These are phyloP conservation scores for Penicillium sp. DNA, from an alignment of 2,329 filamentous ascomycete genomes.

Conservation along the genomic window DNA sequence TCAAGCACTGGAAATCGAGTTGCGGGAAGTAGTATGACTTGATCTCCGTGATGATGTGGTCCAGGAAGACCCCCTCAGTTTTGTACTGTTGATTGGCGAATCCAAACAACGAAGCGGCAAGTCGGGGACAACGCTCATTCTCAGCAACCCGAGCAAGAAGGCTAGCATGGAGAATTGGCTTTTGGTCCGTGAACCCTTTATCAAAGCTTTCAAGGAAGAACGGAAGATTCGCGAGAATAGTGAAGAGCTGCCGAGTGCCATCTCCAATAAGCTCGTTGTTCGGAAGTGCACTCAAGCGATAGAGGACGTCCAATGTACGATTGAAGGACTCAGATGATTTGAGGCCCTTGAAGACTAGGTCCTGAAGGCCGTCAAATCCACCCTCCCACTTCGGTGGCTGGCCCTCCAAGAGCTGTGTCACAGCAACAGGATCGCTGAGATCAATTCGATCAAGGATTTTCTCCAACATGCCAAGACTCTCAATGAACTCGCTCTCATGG, in stretches of 20 bases:
- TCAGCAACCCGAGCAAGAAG: slow-evolving; percentile 73
- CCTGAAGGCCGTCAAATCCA: slow-evolving; percentile 80
- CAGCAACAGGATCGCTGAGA: slow-evolving; percentile 68
- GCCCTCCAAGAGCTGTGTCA: slow-evolving; percentile 72
- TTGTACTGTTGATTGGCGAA: slow-evolving; percentile 70
- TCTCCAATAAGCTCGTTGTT: slow-evolving; percentile 80
- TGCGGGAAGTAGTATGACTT: slow-evolving; percentile 77
- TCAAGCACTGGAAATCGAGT: slow-evolving; percentile 80
- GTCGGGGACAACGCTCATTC: slow-evolving; percentile 65
- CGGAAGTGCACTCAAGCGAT: slow-evolving; percentile 76
- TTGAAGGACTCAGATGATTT: slow-evolving; percentile 83
- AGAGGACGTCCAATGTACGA: slow-evolving; percentile 73
- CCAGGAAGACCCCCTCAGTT: slow-evolving; percentile 73
- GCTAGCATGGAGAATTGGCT: slow-evolving; percentile 65
- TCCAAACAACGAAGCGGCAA: slow-evolving; percentile 69
- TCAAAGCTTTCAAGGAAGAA: slow-evolving; percentile 81
- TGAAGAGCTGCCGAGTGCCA: slow-evolving; percentile 78
- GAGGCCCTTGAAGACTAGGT: slow-evolving; percentile 85
- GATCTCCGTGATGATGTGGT: slow-evolving; percentile 72
- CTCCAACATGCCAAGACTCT: slow-evolving; percentile 88
- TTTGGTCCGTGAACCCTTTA: slow-evolving; percentile 57
- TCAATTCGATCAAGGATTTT: slow-evolving; percentile 83
- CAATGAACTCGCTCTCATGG: slow-evolving; percentile 91
- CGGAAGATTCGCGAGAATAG: slow-evolving; percentile 88
- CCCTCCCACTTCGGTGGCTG: slow-evolving; percentile 88